Percentiles rank a stretch among this genome's conserved stretches.
Evolutionary conservation across 169 alveolate genomes (phyloP).

Genomic region (Plasmodium gaboni): DNA sequence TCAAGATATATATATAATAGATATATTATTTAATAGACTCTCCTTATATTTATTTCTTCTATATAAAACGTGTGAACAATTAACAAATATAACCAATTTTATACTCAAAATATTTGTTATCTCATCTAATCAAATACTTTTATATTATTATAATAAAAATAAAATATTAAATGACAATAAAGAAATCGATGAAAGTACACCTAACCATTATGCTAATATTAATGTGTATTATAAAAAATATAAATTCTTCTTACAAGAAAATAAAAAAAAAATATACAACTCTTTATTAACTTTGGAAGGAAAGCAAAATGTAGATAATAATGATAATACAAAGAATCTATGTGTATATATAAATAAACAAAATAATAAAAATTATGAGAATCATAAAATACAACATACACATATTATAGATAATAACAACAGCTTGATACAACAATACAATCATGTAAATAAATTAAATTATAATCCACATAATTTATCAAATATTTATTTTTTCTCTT

Average conservation of each 20-base stretch:
- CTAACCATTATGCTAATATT: neutral
- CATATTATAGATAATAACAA: neutral
- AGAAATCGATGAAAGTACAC: neutral
- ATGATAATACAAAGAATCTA: neutral
- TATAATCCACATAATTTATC: constrained; percentile 18
- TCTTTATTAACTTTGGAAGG: neutral
- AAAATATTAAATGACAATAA: neutral
- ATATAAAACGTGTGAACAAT: constrained; percentile 19
- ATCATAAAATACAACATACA: neutral
- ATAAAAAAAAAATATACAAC: neutral
- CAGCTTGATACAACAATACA: neutral
- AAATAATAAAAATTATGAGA: neutral
- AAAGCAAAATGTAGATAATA: no score
- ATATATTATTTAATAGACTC: constrained; percentile 28
- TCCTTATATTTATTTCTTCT: constrained; percentile 31
- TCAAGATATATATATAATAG: constrained; percentile 5
- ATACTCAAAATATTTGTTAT: constrained; percentile 33
- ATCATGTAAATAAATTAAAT: neutral
- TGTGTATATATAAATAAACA: neutral
- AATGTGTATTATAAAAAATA: neutral
- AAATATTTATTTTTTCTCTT: constrained; percentile 38
- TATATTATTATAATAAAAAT: constrained; percentile 1
- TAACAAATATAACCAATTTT: constrained; percentile 1
- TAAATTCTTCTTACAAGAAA: neutral
- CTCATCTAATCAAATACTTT: constrained; percentile 15